Base-by-base conservation (phyloP, 192 early-diverging fungal genomes). In the Backusella morwellensis region DNA sequence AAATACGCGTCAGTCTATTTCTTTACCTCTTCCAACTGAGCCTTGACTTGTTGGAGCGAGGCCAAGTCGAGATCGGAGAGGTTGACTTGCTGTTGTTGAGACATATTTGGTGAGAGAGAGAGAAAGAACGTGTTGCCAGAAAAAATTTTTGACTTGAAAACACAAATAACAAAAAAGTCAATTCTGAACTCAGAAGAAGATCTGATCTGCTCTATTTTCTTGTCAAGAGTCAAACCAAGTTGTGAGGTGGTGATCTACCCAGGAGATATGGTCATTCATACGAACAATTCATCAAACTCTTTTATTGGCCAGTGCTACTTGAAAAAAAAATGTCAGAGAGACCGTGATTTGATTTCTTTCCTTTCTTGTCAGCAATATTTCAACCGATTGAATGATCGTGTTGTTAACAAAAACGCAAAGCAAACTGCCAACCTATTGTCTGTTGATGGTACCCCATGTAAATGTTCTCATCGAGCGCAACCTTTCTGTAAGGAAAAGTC, bases 1-100 rank as follows among this genome's bases (percentile, higher is more conserved):
- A 70, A 47, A 47, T 34, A 71, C 59, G 29, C 72, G 50, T 47
- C 12, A 35, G 14, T 41, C 47, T 21, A 7, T 54, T 54, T 59
- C 1, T 59, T 59, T 85, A 94, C 94, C 85, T 94, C 92, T 75
- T 95, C 95, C n/a, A 96, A 83, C 81, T 96, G 95, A 68, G 85
- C 77, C 79, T 93, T 92, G 77, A 97, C 91, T 66, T 92, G 90
- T 68, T 92, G 90, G 36, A 98, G 90, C 81, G 97, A 94, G 29
- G 86, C 84, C 35, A 98, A 81, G 41, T 96, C 94, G 74, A 98
- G 88, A 78, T 96, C 93, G 75, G 86, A 86, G 47, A 97, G 86
- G 82, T 95, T 92, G 78, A 98, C 94, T 41, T 84, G 82, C 69
- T 80, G 80, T 75, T 63, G 56, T 12, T 63, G 56, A 63, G 56